These are phyloP conservation scores for Penicillium sp. DNA, from an alignment of 2,329 filamentous ascomycete species.

Conservation along the genomic window DNA sequence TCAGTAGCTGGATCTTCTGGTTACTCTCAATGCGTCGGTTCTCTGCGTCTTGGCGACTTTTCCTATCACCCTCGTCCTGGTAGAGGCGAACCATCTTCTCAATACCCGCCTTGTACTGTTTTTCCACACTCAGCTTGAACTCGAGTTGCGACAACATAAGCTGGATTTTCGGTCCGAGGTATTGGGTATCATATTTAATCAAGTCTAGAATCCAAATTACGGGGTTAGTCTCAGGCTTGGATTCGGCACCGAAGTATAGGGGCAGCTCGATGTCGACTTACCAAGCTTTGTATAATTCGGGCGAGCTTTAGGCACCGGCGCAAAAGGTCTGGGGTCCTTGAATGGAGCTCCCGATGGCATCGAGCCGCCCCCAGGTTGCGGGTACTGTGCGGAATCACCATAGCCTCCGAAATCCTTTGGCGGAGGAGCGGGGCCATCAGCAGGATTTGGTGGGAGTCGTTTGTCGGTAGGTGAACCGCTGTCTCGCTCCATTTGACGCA, in stretches of 20 bases:
- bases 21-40: slow-evolving; percentile 90
- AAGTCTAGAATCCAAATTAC: slow-evolving; percentile 65
- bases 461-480: slow-evolving; percentile 52
- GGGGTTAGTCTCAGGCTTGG: slow-evolving; percentile 22
- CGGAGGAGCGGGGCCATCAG: slow-evolving; percentile 64
- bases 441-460: slow-evolving; percentile 52
- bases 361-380: slow-evolving; percentile 68
- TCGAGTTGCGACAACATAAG: slow-evolving; percentile 98
- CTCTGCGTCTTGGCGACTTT: slow-evolving; percentile 92
- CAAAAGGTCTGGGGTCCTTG: slow-evolving; percentile 71
- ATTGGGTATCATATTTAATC: slow-evolving; percentile 97
- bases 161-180: slow-evolving; percentile 95
- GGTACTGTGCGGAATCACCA: slow-evolving; percentile 61
- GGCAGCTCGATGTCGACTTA: slow-evolving; percentile 51
- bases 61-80: slow-evolving; percentile 94
- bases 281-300: slow-evolving; percentile 97
- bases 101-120: slow-evolving; percentile 97
- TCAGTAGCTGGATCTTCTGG: slow-evolving; percentile 94
- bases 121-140: slow-evolving; percentile 98
- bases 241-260: neutral
- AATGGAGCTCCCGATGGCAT: slow-evolving; percentile 84
- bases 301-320: slow-evolving; percentile 71
- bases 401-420: slow-evolving; percentile 77
- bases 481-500: slow-evolving; percentile 71
- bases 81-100: slow-evolving; percentile 99